Evolutionary conservation across 371 early-diverging fungal genomes (phyloP), one percentile per base, ranked within the genome.

Genomic region (Mortierella sp.): DNA sequence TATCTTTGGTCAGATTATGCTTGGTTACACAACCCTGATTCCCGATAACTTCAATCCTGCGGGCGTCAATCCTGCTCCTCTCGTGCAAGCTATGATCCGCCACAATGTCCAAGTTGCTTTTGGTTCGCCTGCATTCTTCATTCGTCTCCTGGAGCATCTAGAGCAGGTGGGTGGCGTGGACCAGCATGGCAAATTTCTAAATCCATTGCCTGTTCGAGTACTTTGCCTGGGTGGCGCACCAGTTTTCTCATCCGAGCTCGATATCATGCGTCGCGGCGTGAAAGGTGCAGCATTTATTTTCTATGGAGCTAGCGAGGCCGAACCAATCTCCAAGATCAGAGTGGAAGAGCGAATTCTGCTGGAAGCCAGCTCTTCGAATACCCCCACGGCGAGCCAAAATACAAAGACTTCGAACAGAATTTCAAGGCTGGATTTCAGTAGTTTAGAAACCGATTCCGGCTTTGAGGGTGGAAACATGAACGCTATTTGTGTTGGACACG

Each of bases 1-100:
- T 50, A 81, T 81, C 38, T 81, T 81, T 55, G 81, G 81, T 5
- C 81, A 81, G 57, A 81, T 81, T 50, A 81, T 81, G 81, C 72
- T 81, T 9, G 81, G 81, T 38, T 81, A 75, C 67, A 81, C 81
- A 21, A 81, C 81, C 38, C 33, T 81, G 50, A 81, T 81, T 50
- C 81, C 81, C 11, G 81, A 81, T 32, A 81, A 72, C 67, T 81
- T 81, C 58, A 81, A 81, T 33, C 81, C 81, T 13, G 76, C 81
- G 1, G 81, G 81, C 3, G 72, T 76, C 41, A 76, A 65, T 36
- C 81, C 81, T 41, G 76, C 53, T 10, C 81, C 76, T 45, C 70
- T 81, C 15, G 38, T 81, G 19, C 70, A 76, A 41, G 81, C 81
- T 38, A 76, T 81, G 81, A 63, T 72, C 63, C 81, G 76, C 10